phyloP scores from a whole-genome alignment of 1,139 yeast species.

The Candida smagusa region DNA sequence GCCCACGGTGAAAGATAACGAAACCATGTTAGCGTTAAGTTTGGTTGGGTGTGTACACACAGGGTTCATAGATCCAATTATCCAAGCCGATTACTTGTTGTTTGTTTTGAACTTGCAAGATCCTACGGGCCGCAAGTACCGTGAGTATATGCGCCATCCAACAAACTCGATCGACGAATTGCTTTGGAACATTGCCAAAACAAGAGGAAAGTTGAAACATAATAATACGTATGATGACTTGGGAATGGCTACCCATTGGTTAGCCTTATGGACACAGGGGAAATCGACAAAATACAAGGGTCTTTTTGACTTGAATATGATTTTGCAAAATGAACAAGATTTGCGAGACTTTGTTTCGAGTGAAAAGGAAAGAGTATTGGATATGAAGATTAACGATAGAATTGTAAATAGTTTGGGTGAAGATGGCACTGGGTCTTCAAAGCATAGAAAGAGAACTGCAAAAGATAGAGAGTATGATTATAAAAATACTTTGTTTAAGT shows the following conservation, averaged over 20 bases:
- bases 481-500: slow-evolving; percentile 39
- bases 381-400: slow-evolving; percentile 27
- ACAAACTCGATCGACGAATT: slow-evolving; percentile 73
- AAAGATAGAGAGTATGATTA: slow-evolving; percentile 45
- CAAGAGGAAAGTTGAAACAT: slow-evolving; percentile 30
- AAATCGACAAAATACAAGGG: slow-evolving; percentile 31
- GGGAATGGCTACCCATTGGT: slow-evolving; percentile 68
- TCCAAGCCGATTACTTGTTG: slow-evolving; percentile 82
- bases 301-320: slow-evolving; percentile 37
- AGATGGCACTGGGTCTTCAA: slow-evolving; percentile 37
- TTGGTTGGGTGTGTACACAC: slow-evolving; percentile 77
- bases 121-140: slow-evolving; percentile 42
- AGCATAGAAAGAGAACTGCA: slow-evolving; percentile 41
- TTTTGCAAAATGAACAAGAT: slow-evolving; percentile 25
- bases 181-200: slow-evolving; percentile 51
- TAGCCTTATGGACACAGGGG: slow-evolving; percentile 67
- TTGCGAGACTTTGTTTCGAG: slow-evolving; percentile 22
- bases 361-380: slow-evolving; percentile 31
- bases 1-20: slow-evolving; percentile 65
- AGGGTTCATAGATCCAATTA: slow-evolving; percentile 71
- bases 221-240: slow-evolving; percentile 48
- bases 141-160: slow-evolving; percentile 53
- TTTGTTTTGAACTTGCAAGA: slow-evolving; percentile 69
- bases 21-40: slow-evolving; percentile 73
- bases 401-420: slow-evolving; percentile 36